Evolutionary conservation across 208 protist species (phyloP).

Genomic region (Leptomonas pyrrhocoris): DNA sequence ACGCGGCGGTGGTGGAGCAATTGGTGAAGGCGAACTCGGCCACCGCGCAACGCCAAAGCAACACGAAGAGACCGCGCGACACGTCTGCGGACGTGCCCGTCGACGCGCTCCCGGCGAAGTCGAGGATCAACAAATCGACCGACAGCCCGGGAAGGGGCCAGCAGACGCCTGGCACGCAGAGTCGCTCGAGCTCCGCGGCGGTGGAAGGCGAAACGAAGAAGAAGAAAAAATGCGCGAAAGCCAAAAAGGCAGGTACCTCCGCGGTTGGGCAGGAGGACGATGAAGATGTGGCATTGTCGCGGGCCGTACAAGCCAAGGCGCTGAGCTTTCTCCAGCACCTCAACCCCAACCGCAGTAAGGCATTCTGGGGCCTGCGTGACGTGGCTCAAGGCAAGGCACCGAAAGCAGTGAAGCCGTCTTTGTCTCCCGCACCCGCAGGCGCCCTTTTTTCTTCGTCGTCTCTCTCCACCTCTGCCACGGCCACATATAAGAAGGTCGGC

Average conservation of each 20-base stretch:
- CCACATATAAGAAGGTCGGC: not conserved
- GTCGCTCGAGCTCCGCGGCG: not conserved
- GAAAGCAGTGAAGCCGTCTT: not conserved
- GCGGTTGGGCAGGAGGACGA: conserved; percentile 8
- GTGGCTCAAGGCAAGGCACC: conserved; percentile 56
- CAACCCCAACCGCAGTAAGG: conserved; percentile 30
- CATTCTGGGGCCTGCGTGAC: conserved; percentile 68
- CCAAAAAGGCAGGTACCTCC: not conserved
- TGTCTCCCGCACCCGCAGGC: not conserved
- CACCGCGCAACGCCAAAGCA: not conserved
- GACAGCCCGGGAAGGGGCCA: not conserved
- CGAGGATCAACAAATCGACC: not conserved
- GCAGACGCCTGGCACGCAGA: not conserved
- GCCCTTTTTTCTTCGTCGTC: not conserved
- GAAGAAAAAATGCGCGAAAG: not conserved
- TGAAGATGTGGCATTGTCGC: conserved; percentile 56
- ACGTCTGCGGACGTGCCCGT: not conserved
- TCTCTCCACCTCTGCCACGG: not conserved
- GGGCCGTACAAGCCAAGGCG: conserved; percentile 51
- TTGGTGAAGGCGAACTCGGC: conserved; percentile 8
- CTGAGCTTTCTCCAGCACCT: conserved; percentile 60
- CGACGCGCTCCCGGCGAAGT: not conserved
- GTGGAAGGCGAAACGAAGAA: not conserved
- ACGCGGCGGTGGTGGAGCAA: not conserved
- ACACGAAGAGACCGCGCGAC: not conserved